Percentiles rank a stretch among this genome's conserved stretches.
phyloP scores from a whole-genome alignment of 2,329 filamentous ascomycete species.

The Zymoseptoria pseudotritici region DNA sequence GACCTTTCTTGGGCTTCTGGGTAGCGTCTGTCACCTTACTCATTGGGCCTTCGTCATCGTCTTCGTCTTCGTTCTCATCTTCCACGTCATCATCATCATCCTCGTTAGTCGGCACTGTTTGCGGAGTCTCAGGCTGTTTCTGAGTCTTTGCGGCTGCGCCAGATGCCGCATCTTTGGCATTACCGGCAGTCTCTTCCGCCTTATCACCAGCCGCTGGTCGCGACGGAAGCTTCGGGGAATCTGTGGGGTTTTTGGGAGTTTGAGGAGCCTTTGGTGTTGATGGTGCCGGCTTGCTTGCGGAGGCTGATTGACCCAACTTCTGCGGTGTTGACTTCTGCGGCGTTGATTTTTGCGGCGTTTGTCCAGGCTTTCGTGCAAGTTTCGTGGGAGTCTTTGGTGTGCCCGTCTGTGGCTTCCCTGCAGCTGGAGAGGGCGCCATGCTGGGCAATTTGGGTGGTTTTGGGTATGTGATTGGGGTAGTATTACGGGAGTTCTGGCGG shows the following conservation, averaged over 20 bases:
- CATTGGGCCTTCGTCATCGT: slow-evolving; percentile 30
- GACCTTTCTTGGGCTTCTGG: slow-evolving; percentile 37
- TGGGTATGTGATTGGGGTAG: slow-evolving; percentile 26
- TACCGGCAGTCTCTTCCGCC: slow-evolving; percentile 30
- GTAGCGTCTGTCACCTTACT: slow-evolving; percentile 43
- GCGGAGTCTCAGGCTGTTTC: slow-evolving; percentile 30
- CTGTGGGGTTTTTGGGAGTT: slow-evolving; percentile 30
- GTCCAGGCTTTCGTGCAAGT: slow-evolving; percentile 33
- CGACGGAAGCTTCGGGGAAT: slow-evolving; percentile 29
- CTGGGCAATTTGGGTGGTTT: slow-evolving; percentile 16
- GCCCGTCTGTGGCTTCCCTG: slow-evolving; percentile 38
- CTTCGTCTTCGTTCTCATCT: slow-evolving; percentile 30
- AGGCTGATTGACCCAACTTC: slow-evolving; percentile 36
- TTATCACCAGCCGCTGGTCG: slow-evolving; percentile 30
- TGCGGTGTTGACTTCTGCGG: slow-evolving; percentile 20
- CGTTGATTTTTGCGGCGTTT: slow-evolving; percentile 7
- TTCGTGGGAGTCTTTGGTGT: slow-evolving; percentile 46
- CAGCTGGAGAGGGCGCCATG: slow-evolving; percentile 46
- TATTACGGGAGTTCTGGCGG: slow-evolving; percentile 20
- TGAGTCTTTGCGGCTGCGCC: slow-evolving; percentile 29
- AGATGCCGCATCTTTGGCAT: slow-evolving; percentile 21
- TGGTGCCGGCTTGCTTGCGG: slow-evolving; percentile 18
- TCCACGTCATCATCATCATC: slow-evolving; percentile 32
- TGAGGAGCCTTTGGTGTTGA: slow-evolving; percentile 24
- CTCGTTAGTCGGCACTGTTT: slow-evolving; percentile 19